Base-by-base conservation (phyloP, 2,329 filamentous ascomycete genomes). In the Aspergillus glaucus region DNA sequence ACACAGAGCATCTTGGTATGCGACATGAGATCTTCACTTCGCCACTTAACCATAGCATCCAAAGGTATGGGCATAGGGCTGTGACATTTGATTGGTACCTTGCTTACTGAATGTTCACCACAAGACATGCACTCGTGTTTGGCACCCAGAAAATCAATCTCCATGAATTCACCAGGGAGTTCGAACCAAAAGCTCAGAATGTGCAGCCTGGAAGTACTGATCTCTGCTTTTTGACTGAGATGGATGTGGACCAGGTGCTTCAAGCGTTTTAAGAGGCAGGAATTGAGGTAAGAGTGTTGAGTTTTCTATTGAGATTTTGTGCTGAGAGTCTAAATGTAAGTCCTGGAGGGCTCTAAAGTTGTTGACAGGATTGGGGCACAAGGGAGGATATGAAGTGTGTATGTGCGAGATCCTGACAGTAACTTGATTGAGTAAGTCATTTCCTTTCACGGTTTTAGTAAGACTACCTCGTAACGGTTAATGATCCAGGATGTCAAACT, bases 71-170 rank as follows among this genome's bases (percentile, higher is more conserved):
- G 26, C 26, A 28, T 26, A 14, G n/a, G n/a, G 17, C 12, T 39
- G 8, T n/a, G n/a, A 17, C 36, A 39, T 28, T 10, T 2, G 4
- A 28, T 9, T 28, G 26, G n/a, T n/a, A 36, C 17, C 36, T n/a
- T 49, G 22, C 17, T 45, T 14, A 60, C 42, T 59, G 58, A 30
- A 61, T 22, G 3, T 22, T 4, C 22, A 22, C 22, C 10, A 28
- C 58, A 21, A 74, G 80, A 10, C 73, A 79, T 50, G 79, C 79
- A 0, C 69, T 84, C 14, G 64, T 72, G 4, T 84, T 84, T 55
- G 81, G 80, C 30, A 58, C 54, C 1, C 79, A 81, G 52, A 84
- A 84, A 63, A 79, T 84, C 49, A 84, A 84, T 51, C 71, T 85
- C 2, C 81, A 84, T 57, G 70, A 79, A 53, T 66, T 68, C 9